Percentiles rank a stretch among this genome's conserved stretches.
phyloP scores from a whole-genome alignment of 2,329 filamentous ascomycete species.

The Corniculantispora saksenae region DNA sequence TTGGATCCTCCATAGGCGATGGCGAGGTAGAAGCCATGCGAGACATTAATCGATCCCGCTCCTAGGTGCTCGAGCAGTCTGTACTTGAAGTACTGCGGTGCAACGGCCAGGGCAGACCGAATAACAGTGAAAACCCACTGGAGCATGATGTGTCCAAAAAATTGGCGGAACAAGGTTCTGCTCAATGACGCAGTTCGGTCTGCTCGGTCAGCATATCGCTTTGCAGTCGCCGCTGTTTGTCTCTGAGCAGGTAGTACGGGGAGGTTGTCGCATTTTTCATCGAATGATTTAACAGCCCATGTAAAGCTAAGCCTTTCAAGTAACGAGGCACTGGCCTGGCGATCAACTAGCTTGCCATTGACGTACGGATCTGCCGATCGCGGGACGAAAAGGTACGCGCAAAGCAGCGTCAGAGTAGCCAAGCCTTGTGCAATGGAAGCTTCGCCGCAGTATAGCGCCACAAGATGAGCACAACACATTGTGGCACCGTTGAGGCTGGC shows the following conservation, averaged over 20 bases:
- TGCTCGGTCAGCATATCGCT: background rate
- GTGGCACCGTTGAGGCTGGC: background rate
- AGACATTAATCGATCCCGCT: background rate
- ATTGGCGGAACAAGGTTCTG: background rate
- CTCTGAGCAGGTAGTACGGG: background rate
- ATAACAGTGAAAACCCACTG: background rate
- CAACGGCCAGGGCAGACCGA: background rate
- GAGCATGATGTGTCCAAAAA: background rate
- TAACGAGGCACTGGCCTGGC: background rate
- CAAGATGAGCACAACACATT: background rate
- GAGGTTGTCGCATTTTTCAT: background rate
- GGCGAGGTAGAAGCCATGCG: background rate
- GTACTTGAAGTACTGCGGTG: background rate
- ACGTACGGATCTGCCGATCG: background rate
- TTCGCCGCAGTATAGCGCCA: background rate
- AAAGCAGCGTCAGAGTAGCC: background rate
- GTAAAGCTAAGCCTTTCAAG: background rate
- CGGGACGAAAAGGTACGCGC: background rate
- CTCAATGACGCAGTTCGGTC: background rate
- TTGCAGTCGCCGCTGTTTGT: background rate
- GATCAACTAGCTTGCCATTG: background rate
- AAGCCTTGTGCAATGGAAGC: background rate
- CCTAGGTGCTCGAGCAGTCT: background rate
- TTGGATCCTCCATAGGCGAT: background rate
- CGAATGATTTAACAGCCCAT: background rate